Conservation (phyloP, 257 asterid genomes). For the Penstemon newberryi region DNA sequence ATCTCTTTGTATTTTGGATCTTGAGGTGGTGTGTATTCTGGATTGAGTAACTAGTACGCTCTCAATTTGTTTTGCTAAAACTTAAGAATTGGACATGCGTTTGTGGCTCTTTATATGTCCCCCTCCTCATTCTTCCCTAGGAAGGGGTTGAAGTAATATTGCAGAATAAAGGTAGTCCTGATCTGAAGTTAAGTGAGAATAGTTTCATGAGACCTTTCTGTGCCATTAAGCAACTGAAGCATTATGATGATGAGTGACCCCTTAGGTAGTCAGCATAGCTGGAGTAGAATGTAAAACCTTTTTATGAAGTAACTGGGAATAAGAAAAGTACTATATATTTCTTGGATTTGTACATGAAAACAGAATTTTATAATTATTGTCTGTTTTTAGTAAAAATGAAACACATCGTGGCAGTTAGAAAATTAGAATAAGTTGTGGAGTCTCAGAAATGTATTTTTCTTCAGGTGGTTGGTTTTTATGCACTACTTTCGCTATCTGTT, state of each 20-base stretch:
- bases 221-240: neutral
- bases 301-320: neutral
- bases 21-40: conserved; percentile 2
- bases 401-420: conserved; percentile 16
- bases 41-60: conserved; percentile 6
- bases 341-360: conserved; percentile 4
- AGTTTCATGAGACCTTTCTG: conserved; percentile 11
- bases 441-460: neutral
- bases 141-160: too few species aligned
- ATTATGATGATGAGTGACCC: conserved; percentile 18
- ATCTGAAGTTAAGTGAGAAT: conserved; percentile 5
- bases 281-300: neutral
- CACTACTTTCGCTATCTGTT: conserved; percentile 17
- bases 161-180: neutral
- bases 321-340: neutral
- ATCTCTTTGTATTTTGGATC: neutral
- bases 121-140: neutral
- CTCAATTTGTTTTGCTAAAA: neutral
- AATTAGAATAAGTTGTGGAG: conserved; percentile 1
- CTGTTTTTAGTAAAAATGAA: neutral
- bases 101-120: neutral
- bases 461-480: conserved; percentile 3
- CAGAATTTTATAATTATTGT: neutral
- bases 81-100: neutral
- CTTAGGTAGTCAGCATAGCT: neutral